Conservation (phyloP, 2,329 filamentous ascomycete genomes). For the Rhinocladiella similis region DNA sequence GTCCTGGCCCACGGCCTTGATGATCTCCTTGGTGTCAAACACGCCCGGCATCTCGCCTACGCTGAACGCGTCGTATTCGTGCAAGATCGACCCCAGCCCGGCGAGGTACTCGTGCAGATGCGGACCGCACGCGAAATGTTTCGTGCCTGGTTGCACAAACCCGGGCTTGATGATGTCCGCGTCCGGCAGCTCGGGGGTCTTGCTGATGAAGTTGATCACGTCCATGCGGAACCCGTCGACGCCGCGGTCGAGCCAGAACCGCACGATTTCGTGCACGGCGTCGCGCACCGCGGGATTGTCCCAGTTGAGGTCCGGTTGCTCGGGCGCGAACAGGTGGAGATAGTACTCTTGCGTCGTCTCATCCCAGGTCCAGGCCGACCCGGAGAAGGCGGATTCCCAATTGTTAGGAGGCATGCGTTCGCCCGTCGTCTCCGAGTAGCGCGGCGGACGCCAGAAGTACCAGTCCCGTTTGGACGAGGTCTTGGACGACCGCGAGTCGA, state of each 20-base stretch:
- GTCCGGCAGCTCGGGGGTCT: slow-evolving; percentile 56
- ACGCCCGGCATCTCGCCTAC: slow-evolving; percentile 44
- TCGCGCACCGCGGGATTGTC: slow-evolving; percentile 66
- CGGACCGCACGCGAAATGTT: slow-evolving; percentile 37
- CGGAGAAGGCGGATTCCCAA: slow-evolving; percentile 54
- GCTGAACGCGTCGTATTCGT: slow-evolving; percentile 40
- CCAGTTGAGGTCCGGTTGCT: slow-evolving; percentile 87
- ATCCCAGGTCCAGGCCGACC: slow-evolving; percentile 59
- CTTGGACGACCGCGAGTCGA: slow-evolving; percentile 62
- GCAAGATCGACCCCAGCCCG: slow-evolving; percentile 38
- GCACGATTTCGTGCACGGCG: slow-evolving; percentile 71
- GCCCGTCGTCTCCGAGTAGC: slow-evolving; percentile 54
- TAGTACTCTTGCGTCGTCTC: slow-evolving; percentile 72
- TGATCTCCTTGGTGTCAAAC: slow-evolving; percentile 34
- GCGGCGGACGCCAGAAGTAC: slow-evolving; percentile 61
- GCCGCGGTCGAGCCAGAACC: slow-evolving; percentile 76
- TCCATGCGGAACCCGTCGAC: slow-evolving; percentile 73
- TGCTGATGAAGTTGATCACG: slow-evolving; percentile 72
- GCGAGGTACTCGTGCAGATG: slow-evolving; percentile 39
- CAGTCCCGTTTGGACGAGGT: slow-evolving; percentile 67
- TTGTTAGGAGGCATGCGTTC: slow-evolving; percentile 72
- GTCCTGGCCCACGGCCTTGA: slow-evolving; percentile 37
- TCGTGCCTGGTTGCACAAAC: slow-evolving; percentile 51
- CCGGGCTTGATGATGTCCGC: slow-evolving; percentile 41
- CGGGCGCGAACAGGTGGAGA: slow-evolving; percentile 70